phyloP scores from a whole-genome alignment of 2,329 filamentous ascomycete species.

The Fusarium chlamydosporum region DNA sequence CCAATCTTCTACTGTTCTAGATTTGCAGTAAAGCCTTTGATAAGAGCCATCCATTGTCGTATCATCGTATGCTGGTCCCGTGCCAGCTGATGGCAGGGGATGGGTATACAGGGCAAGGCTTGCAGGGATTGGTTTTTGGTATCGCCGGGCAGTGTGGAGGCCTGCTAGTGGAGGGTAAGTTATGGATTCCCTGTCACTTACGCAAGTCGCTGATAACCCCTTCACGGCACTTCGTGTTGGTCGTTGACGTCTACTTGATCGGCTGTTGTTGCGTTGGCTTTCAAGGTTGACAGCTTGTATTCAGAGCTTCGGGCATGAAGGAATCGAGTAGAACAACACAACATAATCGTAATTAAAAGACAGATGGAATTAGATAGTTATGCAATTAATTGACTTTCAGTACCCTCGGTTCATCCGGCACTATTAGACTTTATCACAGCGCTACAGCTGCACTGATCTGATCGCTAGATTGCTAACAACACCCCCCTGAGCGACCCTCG shows the following conservation, averaged over 20 bases:
- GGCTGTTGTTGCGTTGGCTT: background rate
- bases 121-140: constrained; percentile 5
- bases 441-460: constrained; percentile 2
- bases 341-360: too few relatives aligned
- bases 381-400: background rate
- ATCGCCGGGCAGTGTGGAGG: background rate
- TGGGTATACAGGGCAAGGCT: background rate
- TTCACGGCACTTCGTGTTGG: constrained; percentile 9
- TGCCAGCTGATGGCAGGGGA: constrained; percentile 2
- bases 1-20: background rate
- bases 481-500: background rate
- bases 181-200: constrained; percentile 5
- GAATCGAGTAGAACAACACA: too few relatives aligned
- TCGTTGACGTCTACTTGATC: background rate
- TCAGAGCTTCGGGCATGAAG: too few relatives aligned
- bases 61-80: background rate
- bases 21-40: background rate
- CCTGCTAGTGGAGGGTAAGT: too few relatives aligned
- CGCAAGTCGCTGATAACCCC: constrained; percentile 9
- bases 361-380: background rate
- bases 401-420: constrained; percentile 1
- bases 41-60: background rate
- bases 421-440: constrained; percentile 1
- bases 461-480: background rate
- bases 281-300: too few relatives aligned